Evolutionary conservation across 768 basidiomycete species (phyloP).

Genomic region (Kockovaella imperatae): DNA sequence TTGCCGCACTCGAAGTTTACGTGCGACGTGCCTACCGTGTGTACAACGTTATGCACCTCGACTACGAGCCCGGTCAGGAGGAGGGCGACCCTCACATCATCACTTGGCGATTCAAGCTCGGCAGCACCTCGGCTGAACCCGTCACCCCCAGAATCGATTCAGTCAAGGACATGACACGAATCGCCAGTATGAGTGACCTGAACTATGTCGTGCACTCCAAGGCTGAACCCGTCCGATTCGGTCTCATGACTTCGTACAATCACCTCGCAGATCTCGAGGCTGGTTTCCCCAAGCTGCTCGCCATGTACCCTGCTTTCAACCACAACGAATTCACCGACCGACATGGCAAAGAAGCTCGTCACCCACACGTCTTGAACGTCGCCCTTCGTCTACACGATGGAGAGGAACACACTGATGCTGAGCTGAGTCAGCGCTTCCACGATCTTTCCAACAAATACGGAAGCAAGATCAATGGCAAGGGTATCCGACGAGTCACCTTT

Average conservation of each 20-base stretch:
- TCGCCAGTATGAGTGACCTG: constrained; percentile 90
- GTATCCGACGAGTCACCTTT: constrained; percentile 85
- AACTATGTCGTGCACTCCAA: constrained; percentile 78
- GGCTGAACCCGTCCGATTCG: constrained; percentile 79
- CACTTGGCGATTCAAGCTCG: constrained; percentile 93
- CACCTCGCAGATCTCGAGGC: constrained; percentile 59
- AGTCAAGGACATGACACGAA: constrained; percentile 56
- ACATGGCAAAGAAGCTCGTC: constrained; percentile 62
- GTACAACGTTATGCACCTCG: constrained; percentile 80
- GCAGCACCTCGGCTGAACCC: constrained; percentile 57
- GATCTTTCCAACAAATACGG: constrained; percentile 64
- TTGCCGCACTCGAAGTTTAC: constrained; percentile 93
- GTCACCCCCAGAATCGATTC: constrained; percentile 45
- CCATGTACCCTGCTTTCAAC: constrained; percentile 67
- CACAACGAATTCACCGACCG: constrained; percentile 63
- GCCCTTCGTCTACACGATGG: constrained; percentile 80
- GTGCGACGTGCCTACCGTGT: constrained; percentile 91
- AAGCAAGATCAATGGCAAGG: constrained; percentile 59
- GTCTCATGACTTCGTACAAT: constrained; percentile 85
- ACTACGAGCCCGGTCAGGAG: constrained; percentile 87
- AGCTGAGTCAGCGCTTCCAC: constrained; percentile 61
- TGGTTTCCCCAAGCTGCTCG: constrained; percentile 68
- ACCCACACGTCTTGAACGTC: constrained; percentile 89
- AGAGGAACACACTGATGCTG: constrained; percentile 69
- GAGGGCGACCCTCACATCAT: constrained; percentile 75